Evolutionary conservation across 148 eudicot species (phyloP).

Genomic region (Hydrangea macrophylla): DNA sequence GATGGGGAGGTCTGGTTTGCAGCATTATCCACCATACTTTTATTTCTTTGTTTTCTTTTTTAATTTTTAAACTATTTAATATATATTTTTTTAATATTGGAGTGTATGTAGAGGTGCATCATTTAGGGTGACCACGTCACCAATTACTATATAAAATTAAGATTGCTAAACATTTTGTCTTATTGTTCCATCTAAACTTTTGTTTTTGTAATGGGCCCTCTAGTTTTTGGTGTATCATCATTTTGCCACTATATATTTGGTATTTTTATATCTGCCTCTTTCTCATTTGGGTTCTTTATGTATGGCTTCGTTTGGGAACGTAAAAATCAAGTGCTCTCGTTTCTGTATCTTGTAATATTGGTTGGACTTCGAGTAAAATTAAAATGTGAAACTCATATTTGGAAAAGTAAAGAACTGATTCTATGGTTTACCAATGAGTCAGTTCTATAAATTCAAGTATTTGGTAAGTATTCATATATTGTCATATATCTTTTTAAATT

Average conservation of each 20-base stretch:
- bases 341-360: too few relatives aligned
- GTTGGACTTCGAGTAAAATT: too few relatives aligned
- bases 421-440: too few relatives aligned
- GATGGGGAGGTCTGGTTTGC: conserved; percentile 31
- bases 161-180: conserved; percentile 21
- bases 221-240: conserved; percentile 9
- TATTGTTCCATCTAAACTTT: conserved; percentile 19
- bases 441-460: too few relatives aligned
- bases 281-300: not conserved
- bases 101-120: conserved; percentile 24
- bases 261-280: not conserved
- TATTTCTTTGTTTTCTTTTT: not conserved
- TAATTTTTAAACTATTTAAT: too few relatives aligned
- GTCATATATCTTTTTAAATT: too few relatives aligned
- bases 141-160: not conserved
- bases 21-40: conserved; percentile 34
- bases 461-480: too few relatives aligned
- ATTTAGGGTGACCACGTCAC: conserved; percentile 35
- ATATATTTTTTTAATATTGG: conserved; percentile 12
- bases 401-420: too few relatives aligned
- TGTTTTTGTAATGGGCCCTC: conserved; percentile 1
- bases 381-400: too few relatives aligned
- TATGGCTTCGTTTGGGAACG: too few relatives aligned
- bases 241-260: not conserved
- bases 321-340: too few relatives aligned